phyloP scores from a whole-genome alignment of 2,329 filamentous ascomycete genomes.

The Xylaria sp. region DNA sequence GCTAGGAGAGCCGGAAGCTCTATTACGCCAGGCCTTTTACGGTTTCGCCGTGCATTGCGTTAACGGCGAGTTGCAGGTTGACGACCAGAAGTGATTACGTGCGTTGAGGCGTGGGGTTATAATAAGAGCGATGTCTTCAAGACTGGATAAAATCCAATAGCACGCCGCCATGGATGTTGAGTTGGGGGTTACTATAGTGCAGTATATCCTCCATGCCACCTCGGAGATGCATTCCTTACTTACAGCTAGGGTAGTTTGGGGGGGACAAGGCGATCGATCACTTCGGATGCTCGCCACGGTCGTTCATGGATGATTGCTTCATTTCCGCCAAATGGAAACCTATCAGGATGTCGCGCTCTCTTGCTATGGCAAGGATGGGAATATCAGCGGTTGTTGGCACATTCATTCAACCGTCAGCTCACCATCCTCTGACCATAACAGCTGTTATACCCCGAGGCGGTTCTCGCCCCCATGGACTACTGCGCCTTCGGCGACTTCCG shows the following conservation, averaged over 20 bases:
- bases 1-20: slow-evolving; percentile 18
- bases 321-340: neutral
- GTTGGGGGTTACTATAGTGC: neutral
- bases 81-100: slow-evolving; percentile 19
- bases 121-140: neutral
- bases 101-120: slow-evolving; percentile 24
- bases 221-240: neutral
- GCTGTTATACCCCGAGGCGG: slow-evolving; percentile 7
- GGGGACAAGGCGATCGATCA: neutral
- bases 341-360: neutral
- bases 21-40: slow-evolving; percentile 18
- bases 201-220: neutral
- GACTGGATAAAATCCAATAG: neutral
- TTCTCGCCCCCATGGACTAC: slow-evolving; percentile 12
- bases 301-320: neutral
- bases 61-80: slow-evolving; percentile 15
- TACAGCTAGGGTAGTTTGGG: neutral
- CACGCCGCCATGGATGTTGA: neutral
- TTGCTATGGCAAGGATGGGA: neutral
- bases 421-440: slow-evolving; percentile 22
- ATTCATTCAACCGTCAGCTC: slow-evolving; percentile 16
- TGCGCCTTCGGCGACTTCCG: slow-evolving; percentile 34
- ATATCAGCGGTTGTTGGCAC: neutral
- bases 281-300: neutral
- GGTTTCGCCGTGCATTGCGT: slow-evolving; percentile 18